A percentile compares a stretch with the other conserved stretches of the same genome.
Evolutionary conservation across 2,329 filamentous ascomycete genomes (phyloP).

Genomic region (Diaporthe velutina): DNA sequence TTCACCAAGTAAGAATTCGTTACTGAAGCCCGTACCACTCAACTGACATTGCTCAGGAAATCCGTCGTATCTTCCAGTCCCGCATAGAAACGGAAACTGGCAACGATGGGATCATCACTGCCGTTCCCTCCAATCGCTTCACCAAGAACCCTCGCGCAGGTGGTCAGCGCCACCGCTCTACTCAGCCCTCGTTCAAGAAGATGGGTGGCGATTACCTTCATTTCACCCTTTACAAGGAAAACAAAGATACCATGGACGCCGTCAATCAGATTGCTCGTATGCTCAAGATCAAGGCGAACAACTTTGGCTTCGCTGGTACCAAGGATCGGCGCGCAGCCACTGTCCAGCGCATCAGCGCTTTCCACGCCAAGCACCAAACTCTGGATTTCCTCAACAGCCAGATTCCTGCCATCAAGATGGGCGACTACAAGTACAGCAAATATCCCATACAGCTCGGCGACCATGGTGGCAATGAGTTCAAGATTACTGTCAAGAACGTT

Average conservation of each 20-base stretch:
- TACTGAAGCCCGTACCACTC: neutral
- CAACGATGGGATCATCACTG: constrained; percentile 70
- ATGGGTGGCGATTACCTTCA: constrained; percentile 82
- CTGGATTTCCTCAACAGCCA: constrained; percentile 76
- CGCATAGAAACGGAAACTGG: constrained; percentile 81
- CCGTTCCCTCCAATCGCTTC: constrained; percentile 70
- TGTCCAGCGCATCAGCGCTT: constrained; percentile 81
- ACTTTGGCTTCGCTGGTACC: constrained; percentile 84
- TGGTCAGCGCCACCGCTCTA: constrained; percentile 43
- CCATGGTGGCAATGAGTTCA: constrained; percentile 90
- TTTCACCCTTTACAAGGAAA: constrained; percentile 95
- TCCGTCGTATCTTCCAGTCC: constrained; percentile 85
- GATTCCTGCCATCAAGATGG: constrained; percentile 74
- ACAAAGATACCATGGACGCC: constrained; percentile 96
- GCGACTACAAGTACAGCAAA: constrained; percentile 84
- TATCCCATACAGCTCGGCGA: constrained; percentile 85
- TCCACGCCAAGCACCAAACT: constrained; percentile 64
- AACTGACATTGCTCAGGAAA: constrained; percentile 55
- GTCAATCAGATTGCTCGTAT: constrained; percentile 81
- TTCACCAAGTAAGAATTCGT: constrained; percentile 60
- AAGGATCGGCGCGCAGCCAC: constrained; percentile 92
- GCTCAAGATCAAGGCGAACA: constrained; percentile 79
- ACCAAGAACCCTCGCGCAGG: constrained; percentile 50
- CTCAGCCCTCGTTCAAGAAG: constrained; percentile 39
- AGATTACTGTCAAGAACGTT: constrained; percentile 91